Conservation (phyloP, 169 alveolate genomes). For the Plasmodium chabaudi region DNA sequence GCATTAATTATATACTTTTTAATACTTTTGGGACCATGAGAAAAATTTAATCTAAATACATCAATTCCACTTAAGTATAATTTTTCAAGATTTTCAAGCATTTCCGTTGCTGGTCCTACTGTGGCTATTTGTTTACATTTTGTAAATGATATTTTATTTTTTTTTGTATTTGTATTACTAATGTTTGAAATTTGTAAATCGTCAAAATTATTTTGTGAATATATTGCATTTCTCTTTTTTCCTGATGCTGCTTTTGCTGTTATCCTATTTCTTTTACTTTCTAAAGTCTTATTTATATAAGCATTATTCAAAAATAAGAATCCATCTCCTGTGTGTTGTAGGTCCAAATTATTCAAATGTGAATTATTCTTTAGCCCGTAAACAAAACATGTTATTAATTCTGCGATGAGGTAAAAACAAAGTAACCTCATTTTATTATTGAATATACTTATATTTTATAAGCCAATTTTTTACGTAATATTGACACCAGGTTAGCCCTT, state of each 20-base stretch:
- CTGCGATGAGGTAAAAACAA: slow-evolving; percentile 11
- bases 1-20: slow-evolving; percentile 76
- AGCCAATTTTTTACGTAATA: too few species aligned
- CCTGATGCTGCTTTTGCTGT: not conserved
- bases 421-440: slow-evolving; percentile 39
- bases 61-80: slow-evolving; percentile 86
- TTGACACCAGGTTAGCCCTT: too few species aligned
- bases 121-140: slow-evolving; percentile 87
- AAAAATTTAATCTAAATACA: slow-evolving; percentile 86
- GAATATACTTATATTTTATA: too few species aligned
- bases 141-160: slow-evolving; percentile 59
- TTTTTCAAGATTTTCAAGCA: slow-evolving; percentile 77
- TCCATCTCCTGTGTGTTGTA: slow-evolving; percentile 23
- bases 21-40: slow-evolving; percentile 84
- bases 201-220: too few species aligned
- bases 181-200: not conserved
- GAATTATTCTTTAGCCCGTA: slow-evolving; percentile 22
- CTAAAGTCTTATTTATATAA: slow-evolving; percentile 48
- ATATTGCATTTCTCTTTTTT: not conserved
- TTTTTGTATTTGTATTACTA: slow-evolving; percentile 14
- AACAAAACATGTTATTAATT: slow-evolving; percentile 18
- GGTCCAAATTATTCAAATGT: slow-evolving; percentile 1
- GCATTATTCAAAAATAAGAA: slow-evolving; percentile 24
- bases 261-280: slow-evolving; percentile 9
- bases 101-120: slow-evolving; percentile 86